Evolutionary conservation across 805 yeast species (phyloP).

Genomic region (Huiozyma naganishii): DNA sequence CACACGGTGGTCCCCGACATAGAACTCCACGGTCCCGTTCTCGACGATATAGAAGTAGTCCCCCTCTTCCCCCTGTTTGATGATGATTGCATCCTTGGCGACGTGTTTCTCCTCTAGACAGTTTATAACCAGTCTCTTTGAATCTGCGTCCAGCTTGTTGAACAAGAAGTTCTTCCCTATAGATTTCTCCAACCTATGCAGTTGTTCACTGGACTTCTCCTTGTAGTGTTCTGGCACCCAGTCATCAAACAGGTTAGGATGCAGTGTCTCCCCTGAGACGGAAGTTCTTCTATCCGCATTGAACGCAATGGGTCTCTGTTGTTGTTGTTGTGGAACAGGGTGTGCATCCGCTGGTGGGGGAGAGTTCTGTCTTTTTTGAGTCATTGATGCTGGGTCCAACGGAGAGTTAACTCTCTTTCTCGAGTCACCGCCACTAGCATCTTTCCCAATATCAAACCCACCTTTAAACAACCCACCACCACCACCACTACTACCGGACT

Average conservation of each 20-base stretch:
- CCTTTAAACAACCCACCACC: constrained; percentile 2
- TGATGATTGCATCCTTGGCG: constrained; percentile 41
- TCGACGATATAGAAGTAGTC: constrained; percentile 11
- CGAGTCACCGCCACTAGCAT: background rate
- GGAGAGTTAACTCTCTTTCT: constrained; percentile 2
- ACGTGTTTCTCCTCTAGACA: constrained; percentile 72
- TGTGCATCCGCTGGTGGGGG: background rate
- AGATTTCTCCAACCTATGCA: constrained; percentile 54
- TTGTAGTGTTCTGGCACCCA: constrained; percentile 60
- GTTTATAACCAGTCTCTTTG: constrained; percentile 64
- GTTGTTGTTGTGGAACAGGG: background rate
- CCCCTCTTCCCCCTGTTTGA: constrained; percentile 23
- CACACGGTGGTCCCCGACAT: constrained; percentile 54
- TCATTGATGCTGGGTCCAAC: constrained; percentile 1
- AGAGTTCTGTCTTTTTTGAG: background rate
- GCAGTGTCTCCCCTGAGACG: constrained; percentile 80
- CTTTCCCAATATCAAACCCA: constrained; percentile 2
- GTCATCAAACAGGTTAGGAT: constrained; percentile 61
- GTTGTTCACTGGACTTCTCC: constrained; percentile 51
- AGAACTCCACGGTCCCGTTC: constrained; percentile 68
- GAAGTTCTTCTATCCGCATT: constrained; percentile 80
- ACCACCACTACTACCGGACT: background rate
- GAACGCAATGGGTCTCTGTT: constrained; percentile 32
- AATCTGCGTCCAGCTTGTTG: constrained; percentile 67
- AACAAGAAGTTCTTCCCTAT: constrained; percentile 79